Percentiles rank a stretch among this genome's conserved stretches.
phyloP scores from a whole-genome alignment of 768 basidiomycete genomes.

The Auricularia sp. region DNA sequence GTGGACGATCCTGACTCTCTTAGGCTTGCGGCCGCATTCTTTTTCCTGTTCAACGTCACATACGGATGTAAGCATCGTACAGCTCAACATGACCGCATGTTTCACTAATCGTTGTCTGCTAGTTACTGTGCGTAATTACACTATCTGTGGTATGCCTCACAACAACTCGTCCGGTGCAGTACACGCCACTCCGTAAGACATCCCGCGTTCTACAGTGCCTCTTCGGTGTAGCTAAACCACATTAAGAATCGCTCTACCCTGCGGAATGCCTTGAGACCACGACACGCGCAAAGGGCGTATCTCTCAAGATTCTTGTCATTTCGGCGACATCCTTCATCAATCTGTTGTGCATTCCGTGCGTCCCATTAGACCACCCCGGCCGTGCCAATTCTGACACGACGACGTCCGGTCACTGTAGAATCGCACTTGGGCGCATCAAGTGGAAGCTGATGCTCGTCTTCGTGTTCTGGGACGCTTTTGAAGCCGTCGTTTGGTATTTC shows the following conservation, averaged over 20 bases:
- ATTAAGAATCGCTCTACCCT: constrained; percentile 16
- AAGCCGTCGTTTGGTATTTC: constrained; percentile 7
- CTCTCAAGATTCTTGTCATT: constrained; percentile 6
- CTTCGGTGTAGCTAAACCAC: not conserved
- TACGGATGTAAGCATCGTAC: constrained; percentile 19
- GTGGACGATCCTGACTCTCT: not conserved
- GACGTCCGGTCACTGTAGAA: constrained; percentile 4
- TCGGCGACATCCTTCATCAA: constrained; percentile 21
- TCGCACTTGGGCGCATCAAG: not conserved
- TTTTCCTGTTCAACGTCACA: constrained; percentile 18
- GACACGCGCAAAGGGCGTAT: constrained; percentile 27
- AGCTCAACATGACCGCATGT: not conserved
- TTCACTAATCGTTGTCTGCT: not conserved
- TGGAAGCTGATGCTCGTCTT: constrained; percentile 7
- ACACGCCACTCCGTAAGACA: constrained; percentile 1
- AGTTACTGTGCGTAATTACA: not conserved
- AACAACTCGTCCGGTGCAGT: not conserved
- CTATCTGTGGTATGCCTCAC: not conserved
- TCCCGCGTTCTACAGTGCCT: not conserved
- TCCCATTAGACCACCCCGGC: not conserved
- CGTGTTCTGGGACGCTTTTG: constrained; percentile 7
- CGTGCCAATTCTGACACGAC: too few relatives aligned
- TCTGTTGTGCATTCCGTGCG: constrained; percentile 25
- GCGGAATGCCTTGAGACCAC: constrained; percentile 24
- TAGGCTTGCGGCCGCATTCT: constrained; percentile 17